phyloP scores from a whole-genome alignment of 129 eudicot species.

The Ambrosia trifida region DNA sequence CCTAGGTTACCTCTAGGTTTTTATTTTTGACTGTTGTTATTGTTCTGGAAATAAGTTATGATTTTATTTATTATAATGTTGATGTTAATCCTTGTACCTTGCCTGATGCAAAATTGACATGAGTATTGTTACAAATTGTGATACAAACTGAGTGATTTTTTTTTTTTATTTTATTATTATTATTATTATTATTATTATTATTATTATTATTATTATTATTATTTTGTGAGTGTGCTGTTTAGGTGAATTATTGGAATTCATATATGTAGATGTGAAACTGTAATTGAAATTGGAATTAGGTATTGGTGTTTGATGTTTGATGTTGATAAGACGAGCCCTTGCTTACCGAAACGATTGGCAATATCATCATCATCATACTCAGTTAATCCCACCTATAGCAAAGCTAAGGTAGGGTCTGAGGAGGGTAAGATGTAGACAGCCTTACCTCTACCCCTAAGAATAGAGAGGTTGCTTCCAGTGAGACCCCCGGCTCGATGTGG shows the following conservation, averaged over 20 bases:
- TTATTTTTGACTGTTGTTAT: no score
- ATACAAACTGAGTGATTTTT: slow-evolving; percentile 13
- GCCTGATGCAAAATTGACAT: neutral
- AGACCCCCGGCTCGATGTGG: no score
- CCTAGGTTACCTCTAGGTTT: slow-evolving; percentile 3
- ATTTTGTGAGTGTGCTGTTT: neutral
- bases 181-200: neutral
- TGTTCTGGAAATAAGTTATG: slow-evolving; percentile 9
- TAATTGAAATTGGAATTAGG: neutral
- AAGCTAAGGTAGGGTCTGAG: no score
- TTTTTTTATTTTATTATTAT: neutral
- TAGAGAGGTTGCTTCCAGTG: no score
- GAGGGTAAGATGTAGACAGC: no score
- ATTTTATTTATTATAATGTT: slow-evolving; percentile 16
- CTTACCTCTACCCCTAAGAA: no score
- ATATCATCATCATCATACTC: no score
- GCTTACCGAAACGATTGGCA: slow-evolving; percentile 8
- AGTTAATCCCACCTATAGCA: no score
- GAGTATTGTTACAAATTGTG: neutral
- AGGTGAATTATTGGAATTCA: neutral
- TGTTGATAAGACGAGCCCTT: slow-evolving; percentile 15
- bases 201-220: neutral
- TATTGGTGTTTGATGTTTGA: slow-evolving; percentile 14
- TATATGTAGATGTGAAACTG: slow-evolving; percentile 12
- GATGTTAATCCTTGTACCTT: neutral